Evolutionary conservation across 2,329 filamentous ascomycete species (phyloP), one percentile per base, ranked within the genome.

Genomic region (Diaporthe sp.): DNA sequence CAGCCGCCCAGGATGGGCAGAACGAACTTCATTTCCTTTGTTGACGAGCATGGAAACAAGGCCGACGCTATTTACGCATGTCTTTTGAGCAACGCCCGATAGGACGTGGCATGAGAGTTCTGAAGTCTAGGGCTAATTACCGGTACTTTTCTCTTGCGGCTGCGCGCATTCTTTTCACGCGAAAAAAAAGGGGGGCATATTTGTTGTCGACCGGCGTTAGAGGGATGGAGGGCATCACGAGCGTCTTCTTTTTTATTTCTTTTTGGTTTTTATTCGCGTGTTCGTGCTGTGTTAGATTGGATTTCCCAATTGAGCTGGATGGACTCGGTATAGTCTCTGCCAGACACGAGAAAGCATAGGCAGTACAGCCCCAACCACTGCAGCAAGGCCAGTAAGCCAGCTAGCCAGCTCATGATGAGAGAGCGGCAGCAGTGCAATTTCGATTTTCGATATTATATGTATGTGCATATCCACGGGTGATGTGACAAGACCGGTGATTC

Each of bases 21-120:
- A 30, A 73, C 40, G n/a, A 74, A n/a, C 42, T 45, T 42, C 58
- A 74, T 75, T 75, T 71, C 72, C 40, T 74, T 74, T 75, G 74
- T 75, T 50, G 45, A 71, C 25, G 58, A 60, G 60, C 74, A 68
- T 74, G 57, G 67, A 71, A 68, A 35, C n/a, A 35, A 47, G 52
- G 35, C 30, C 3, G 33, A 45, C 15, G 58, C 12, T 35, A 25
- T 42, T 67, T 25, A 58, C 35, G 55, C 22, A 28, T 70, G 61
- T 58, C 57, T 58, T 52, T 52, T 54, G 64, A 70, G 54, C 55
- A 61, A 54, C 25, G 72, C 42, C 25, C 33, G 64, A 42, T 40
- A 17, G 57, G 15, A 25, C 42, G 38, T 33, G 57, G 69, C 69
- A 61, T 33, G 33, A 17, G n/a, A 40, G 42, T 38, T 42, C 38